A percentile compares a stretch with the other conserved stretches of the same genome.
phyloP scores from a whole-genome alignment of 1,284 basidiomycete genomes.

The Flammula alnicola region DNA sequence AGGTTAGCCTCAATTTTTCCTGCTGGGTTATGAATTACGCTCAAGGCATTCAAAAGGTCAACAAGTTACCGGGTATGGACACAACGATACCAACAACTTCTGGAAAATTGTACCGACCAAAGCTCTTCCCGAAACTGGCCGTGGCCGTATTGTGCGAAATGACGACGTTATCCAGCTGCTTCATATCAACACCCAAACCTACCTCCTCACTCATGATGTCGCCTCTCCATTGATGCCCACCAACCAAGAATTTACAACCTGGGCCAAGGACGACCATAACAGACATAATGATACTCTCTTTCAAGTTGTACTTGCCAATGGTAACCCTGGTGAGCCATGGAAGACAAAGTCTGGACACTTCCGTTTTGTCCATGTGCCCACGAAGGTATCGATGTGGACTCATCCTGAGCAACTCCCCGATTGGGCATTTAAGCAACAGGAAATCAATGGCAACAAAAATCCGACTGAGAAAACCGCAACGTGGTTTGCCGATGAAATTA shows the following conservation, averaged over 20 bases:
- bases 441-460: constrained; percentile 98
- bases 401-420: constrained; percentile 86
- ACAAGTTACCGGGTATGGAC: constrained; percentile 97
- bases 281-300: constrained; percentile 90
- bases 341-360: constrained; percentile 93
- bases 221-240: constrained; percentile 97
- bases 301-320: constrained; percentile 67
- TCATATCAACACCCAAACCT: constrained; percentile 84
- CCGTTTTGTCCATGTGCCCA: constrained; percentile 86
- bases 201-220: constrained; percentile 95
- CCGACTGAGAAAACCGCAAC: constrained; percentile 79
- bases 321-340: constrained; percentile 81
- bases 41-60: constrained; percentile 61
- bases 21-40: constrained; percentile 1
- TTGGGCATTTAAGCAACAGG: constrained; percentile 97
- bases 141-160: constrained; percentile 88
- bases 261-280: constrained; percentile 71
- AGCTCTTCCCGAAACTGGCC: constrained; percentile 86
- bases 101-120: constrained; percentile 97
- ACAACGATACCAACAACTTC: constrained; percentile 92
- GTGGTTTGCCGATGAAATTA: constrained; percentile 90
- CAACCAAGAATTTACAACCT: constrained; percentile 98
- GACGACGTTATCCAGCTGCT: constrained; percentile 89
- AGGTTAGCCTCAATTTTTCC: constrained; percentile 51
- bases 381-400: constrained; percentile 95